phyloP scores from a whole-genome alignment of 768 basidiomycete genomes.

The Mycena capillaripes region DNA sequence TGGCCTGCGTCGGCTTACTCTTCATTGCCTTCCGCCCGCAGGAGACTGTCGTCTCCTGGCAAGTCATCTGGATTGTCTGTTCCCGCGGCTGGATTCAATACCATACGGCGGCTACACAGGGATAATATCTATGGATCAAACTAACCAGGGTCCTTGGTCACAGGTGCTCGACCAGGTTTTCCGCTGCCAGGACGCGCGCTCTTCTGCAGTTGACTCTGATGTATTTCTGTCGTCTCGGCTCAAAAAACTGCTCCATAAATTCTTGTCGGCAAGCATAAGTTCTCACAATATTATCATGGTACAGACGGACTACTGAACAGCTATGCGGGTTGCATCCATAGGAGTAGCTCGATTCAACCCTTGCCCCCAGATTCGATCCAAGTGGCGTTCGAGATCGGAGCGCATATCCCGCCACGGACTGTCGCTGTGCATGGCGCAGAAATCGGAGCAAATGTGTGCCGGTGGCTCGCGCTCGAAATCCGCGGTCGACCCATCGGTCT shows the following conservation, averaged over 20 bases:
- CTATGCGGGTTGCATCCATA: too few relatives aligned
- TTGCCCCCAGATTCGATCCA: too few relatives aligned
- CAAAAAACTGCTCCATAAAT: too few relatives aligned
- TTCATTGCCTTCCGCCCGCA: background rate
- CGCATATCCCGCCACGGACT: background rate
- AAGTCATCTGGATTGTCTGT: background rate
- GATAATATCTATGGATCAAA: too few relatives aligned
- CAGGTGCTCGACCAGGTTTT: background rate
- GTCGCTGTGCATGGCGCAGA: background rate
- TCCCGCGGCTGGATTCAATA: background rate
- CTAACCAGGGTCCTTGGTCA: background rate
- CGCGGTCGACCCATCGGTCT: background rate
- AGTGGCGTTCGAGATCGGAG: background rate
- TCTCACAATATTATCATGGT: too few relatives aligned
- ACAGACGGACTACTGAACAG: too few relatives aligned
- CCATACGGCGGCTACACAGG: background rate
- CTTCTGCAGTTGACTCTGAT: background rate
- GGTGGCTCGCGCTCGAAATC: background rate
- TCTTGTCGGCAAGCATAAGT: too few relatives aligned
- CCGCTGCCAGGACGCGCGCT: background rate
- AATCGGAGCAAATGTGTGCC: background rate
- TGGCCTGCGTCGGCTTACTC: background rate
- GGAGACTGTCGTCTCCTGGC: background rate
- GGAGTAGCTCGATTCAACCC: too few relatives aligned
- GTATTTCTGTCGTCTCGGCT: slow-evolving; percentile 13